Conservation (phyloP, 306 rosid genomes). For the Quercus alba region DNA sequence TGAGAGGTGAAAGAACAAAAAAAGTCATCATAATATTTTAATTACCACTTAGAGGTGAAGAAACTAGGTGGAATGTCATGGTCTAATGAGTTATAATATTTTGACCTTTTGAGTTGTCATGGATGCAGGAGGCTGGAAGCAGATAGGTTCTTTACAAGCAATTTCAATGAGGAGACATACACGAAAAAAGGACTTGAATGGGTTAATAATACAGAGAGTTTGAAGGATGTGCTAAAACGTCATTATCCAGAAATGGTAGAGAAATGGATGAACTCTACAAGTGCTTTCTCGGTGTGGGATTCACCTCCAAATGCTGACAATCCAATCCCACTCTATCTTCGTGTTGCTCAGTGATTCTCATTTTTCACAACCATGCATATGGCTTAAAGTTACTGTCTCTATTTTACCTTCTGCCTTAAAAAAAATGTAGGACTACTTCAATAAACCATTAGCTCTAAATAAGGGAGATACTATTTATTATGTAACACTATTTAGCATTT, state of each 20-base stretch:
- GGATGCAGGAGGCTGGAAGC: conserved; percentile 55
- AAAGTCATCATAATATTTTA: too few species aligned
- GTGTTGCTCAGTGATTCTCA: conserved; percentile 21
- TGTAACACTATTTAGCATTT: too few species aligned
- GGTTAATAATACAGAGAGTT: conserved; percentile 54
- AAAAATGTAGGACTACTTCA: too few species aligned
- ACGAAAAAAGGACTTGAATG: conserved; percentile 50
- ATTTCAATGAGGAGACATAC: conserved; percentile 48
- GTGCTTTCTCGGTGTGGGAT: conserved; percentile 72
- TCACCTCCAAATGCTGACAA: conserved; percentile 25
- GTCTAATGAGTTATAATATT: too few species aligned
- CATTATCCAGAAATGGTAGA: conserved; percentile 51
- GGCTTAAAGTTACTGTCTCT: too few species aligned
- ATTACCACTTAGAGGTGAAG: too few species aligned
- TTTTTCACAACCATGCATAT: background rate
- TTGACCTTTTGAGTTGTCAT: background rate
- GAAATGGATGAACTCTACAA: conserved; percentile 53
- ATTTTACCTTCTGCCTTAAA: too few species aligned
- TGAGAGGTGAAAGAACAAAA: too few species aligned
- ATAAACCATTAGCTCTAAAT: too few species aligned
- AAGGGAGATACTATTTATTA: too few species aligned
- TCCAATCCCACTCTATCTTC: conserved; percentile 43
- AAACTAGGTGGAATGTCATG: too few species aligned
- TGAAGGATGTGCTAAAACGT: conserved; percentile 55
- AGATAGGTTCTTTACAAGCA: conserved; percentile 57